Percentiles rank a stretch among this genome's conserved stretches.
Conservation (phyloP, 805 yeast species). For the Ogataea philodendri region DNA sequence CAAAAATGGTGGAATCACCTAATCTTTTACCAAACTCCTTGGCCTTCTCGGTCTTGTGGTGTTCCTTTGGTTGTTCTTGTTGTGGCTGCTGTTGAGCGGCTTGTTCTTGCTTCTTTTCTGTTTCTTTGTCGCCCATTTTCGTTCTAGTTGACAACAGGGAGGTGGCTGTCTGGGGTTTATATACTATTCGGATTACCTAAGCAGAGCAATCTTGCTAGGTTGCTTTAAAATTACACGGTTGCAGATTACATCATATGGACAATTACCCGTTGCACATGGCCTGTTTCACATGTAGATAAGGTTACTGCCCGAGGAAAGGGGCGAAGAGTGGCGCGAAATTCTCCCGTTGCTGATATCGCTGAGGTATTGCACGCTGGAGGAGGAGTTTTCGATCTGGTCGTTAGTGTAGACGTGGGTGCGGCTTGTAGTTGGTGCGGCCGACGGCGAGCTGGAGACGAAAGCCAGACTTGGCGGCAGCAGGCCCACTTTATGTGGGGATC, state of each 20-base stretch:
- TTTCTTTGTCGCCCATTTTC: constrained; percentile 23
- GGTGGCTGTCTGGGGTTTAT: constrained; percentile 1
- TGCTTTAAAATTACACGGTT: constrained; percentile 6
- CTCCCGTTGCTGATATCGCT: constrained; percentile 23
- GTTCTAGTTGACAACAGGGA: not conserved
- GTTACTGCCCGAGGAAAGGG: constrained; percentile 7
- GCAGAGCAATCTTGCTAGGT: constrained; percentile 9
- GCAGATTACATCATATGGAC: constrained; percentile 10
- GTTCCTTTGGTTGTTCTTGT: constrained; percentile 22
- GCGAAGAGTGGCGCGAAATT: constrained; percentile 12
- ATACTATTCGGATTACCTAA: constrained; percentile 5
- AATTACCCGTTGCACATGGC: constrained; percentile 3
- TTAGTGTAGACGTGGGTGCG: constrained; percentile 22
- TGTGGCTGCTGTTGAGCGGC: constrained; percentile 14
- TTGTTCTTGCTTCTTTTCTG: constrained; percentile 18
- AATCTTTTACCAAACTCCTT: constrained; percentile 73
- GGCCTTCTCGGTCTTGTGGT: constrained; percentile 34
- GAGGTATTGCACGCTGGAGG: constrained; percentile 23
- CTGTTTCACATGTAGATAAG: constrained; percentile 6
- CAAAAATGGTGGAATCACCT: constrained; percentile 91
- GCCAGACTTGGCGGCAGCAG: constrained; percentile 19
- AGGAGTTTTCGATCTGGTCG: constrained; percentile 16
- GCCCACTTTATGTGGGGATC: constrained; percentile 17
- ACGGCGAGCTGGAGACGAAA: constrained; percentile 15
- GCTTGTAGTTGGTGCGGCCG: constrained; percentile 17